phyloP scores from a whole-genome alignment of 345 rosid genomes.

The Populus ilicifolia region DNA sequence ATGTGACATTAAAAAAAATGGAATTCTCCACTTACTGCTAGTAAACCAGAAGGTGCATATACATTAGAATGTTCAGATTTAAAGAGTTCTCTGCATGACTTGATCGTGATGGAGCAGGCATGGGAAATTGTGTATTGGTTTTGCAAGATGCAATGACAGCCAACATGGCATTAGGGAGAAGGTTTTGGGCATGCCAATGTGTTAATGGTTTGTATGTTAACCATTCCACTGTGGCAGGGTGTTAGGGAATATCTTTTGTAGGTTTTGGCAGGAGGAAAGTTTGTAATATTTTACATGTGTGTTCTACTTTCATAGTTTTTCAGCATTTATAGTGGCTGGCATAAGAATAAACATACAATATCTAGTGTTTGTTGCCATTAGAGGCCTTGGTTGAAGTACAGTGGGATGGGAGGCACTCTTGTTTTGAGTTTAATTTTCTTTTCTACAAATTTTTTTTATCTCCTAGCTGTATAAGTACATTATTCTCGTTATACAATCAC shows the following conservation, averaged over 20 bases:
- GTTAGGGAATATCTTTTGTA: neutral
- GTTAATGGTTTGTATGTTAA: neutral
- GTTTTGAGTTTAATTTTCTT: neutral
- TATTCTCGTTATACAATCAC: neutral
- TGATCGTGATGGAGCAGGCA: neutral
- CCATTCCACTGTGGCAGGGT: too few species aligned
- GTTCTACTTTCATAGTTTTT: neutral
- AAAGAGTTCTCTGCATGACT: neutral
- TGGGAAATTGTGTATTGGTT: neutral
- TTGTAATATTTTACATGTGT: too few species aligned
- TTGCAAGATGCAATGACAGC: neutral
- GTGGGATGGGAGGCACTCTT: neutral
- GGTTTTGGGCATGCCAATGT: neutral
- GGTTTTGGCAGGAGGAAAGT: neutral
- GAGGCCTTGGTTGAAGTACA: neutral
- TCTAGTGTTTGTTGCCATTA: neutral
- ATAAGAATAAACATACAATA: neutral
- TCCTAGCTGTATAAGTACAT: neutral
- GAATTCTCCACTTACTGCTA: neutral
- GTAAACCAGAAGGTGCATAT: neutral
- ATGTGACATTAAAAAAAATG: neutral
- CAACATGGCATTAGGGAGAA: neutral
- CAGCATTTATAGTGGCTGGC: neutral
- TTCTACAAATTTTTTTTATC: neutral
- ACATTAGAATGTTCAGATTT: too few species aligned